A percentile compares a stretch with the other conserved stretches of the same genome.
Evolutionary conservation across 2,329 filamentous ascomycete genomes (phyloP).

Genomic region (Neonectria punicea): DNA sequence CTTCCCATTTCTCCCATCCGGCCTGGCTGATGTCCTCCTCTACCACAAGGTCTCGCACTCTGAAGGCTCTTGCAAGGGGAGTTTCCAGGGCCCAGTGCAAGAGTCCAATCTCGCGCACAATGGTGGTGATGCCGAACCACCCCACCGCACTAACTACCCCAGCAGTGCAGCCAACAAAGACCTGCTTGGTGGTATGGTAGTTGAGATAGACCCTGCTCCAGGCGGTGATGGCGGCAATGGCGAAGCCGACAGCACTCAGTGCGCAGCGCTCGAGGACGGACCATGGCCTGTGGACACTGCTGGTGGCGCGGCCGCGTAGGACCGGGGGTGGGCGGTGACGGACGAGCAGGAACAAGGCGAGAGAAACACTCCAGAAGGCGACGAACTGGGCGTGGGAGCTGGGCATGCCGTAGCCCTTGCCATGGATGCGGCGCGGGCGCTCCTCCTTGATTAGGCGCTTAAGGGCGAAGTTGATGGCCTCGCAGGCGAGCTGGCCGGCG

Average conservation of each 20-base stretch:
- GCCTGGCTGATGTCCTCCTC: slow-evolving; percentile 90
- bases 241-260: slow-evolving; percentile 64
- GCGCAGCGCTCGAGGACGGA: slow-evolving; percentile 68
- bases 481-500: slow-evolving; percentile 89
- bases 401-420: slow-evolving; percentile 98
- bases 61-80: slow-evolving; percentile 70
- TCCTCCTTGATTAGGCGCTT: slow-evolving; percentile 95
- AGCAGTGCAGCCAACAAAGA: slow-evolving; percentile 79
- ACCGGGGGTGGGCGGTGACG: slow-evolving; percentile 72
- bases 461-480: slow-evolving; percentile 87
- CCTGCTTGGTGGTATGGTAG: slow-evolving; percentile 91
- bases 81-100: slow-evolving; percentile 78
- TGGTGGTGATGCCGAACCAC: slow-evolving; percentile 82
- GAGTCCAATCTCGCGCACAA: slow-evolving; percentile 73
- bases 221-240: slow-evolving; percentile 75
- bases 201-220: slow-evolving; percentile 88
- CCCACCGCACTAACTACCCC: slow-evolving; percentile 76
- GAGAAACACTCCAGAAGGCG: slow-evolving; percentile 86
- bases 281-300: slow-evolving; percentile 58
- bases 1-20: slow-evolving; percentile 93
- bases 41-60: slow-evolving; percentile 85
- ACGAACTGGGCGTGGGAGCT: slow-evolving; percentile 94
- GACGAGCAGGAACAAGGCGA: slow-evolving; percentile 85
- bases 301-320: slow-evolving; percentile 11
- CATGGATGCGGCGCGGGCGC: slow-evolving; percentile 82